These are phyloP conservation scores for Trichomonas tenax DNA, from an alignment of 208 protist genomes.

Conservation along the genomic window DNA sequence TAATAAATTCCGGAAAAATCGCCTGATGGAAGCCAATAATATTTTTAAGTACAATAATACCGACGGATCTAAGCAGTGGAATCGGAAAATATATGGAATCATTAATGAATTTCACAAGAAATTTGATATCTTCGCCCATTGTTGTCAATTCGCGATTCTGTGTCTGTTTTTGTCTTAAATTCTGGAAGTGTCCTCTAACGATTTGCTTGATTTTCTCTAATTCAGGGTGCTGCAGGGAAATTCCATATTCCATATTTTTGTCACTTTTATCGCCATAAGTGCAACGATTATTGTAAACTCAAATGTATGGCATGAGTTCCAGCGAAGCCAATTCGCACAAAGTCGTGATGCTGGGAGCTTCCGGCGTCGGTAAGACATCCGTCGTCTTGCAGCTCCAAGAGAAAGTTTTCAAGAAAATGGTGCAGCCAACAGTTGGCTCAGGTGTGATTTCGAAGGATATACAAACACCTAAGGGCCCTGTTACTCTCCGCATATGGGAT, in stretches of 20 bases:
- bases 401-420: slow-evolving; percentile 18
- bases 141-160: not conserved
- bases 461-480: not conserved
- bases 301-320: not conserved
- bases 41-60: not conserved
- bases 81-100: not conserved
- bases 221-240: not conserved
- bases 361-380: not conserved
- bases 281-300: not conserved
- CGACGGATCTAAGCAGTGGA: not conserved
- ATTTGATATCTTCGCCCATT: not conserved
- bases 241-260: too few species aligned
- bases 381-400: not conserved
- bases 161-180: not conserved
- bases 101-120: not conserved
- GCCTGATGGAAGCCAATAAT: not conserved
- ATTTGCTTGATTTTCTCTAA: not conserved
- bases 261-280: too few species aligned
- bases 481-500: not conserved
- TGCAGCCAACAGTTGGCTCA: not conserved
- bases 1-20: not conserved
- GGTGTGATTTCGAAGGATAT: not conserved
- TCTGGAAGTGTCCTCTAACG: not conserved
- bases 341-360: not conserved
- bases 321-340: not conserved